These are phyloP conservation scores for Eucalyptus tenuipes DNA, from an alignment of 345 rosid genomes.

Conservation along the genomic window DNA sequence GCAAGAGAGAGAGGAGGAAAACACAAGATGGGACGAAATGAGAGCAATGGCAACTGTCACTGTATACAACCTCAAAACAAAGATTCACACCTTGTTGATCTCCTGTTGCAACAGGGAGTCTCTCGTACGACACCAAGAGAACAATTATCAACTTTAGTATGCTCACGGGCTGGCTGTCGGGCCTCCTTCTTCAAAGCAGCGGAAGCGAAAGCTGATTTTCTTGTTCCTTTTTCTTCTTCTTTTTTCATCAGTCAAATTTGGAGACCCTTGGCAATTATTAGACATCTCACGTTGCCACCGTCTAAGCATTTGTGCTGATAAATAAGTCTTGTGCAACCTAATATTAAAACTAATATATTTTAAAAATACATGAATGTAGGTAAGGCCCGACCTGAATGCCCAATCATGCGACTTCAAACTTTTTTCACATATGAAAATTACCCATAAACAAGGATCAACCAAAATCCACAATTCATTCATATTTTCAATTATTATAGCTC, in stretches of 20 bases:
- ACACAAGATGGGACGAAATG: background rate
- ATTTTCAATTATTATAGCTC: background rate
- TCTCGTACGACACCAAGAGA: background rate
- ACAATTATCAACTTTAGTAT: background rate
- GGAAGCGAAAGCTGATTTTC: background rate
- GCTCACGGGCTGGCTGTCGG: background rate
- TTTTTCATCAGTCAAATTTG: background rate
- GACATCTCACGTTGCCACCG: background rate
- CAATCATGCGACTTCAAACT: background rate
- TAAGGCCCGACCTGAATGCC: background rate
- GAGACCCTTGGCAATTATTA: background rate
- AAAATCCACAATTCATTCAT: background rate
- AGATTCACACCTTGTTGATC: background rate
- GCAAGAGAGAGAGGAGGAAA: background rate
- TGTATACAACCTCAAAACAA: background rate
- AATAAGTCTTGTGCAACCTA: background rate
- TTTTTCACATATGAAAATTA: accelerated
- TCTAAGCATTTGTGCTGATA: background rate
- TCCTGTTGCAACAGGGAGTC: background rate
- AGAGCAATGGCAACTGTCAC: background rate
- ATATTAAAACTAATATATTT: background rate
- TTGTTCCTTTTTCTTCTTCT: accelerated
- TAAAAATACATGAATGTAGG: background rate
- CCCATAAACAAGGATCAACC: background rate
- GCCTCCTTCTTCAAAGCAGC: background rate